Evolutionary conservation across 257 asterid species (phyloP).

Genomic region (Rhazya stricta): DNA sequence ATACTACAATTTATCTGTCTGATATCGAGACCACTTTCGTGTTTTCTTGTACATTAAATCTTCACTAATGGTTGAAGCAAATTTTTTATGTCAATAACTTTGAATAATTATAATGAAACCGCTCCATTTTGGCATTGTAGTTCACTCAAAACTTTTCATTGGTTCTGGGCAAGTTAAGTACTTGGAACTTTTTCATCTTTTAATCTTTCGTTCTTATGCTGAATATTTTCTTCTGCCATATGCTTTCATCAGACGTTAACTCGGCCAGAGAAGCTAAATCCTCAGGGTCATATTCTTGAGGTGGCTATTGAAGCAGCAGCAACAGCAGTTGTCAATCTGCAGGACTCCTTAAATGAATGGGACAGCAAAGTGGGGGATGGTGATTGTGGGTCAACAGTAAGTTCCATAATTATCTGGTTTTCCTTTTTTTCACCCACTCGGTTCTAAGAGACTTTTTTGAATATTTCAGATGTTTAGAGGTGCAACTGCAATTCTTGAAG

Average conservation of each 20-base stretch:
- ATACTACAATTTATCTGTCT: not conserved
- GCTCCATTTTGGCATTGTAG: not conserved
- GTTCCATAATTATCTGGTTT: constrained; percentile 26
- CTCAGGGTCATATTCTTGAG: constrained; percentile 66
- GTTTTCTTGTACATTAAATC: not conserved
- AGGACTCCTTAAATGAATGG: constrained; percentile 81
- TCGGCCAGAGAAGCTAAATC: constrained; percentile 64
- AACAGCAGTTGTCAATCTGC: constrained; percentile 53
- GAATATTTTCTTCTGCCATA: constrained; percentile 24
- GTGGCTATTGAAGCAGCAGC: constrained; percentile 92
- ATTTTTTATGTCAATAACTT: not conserved
- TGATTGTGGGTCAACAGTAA: constrained; percentile 96
- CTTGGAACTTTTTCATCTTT: not conserved
- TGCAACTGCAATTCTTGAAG: constrained; percentile 86
- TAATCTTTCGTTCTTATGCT: not conserved
- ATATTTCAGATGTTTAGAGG: constrained; percentile 77
- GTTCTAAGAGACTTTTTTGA: constrained; percentile 12
- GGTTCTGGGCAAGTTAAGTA: not conserved
- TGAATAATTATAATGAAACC: not conserved
- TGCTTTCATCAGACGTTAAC: constrained; percentile 44
- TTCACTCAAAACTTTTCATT: not conserved
- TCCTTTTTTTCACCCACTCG: constrained; percentile 8
- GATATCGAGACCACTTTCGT: too few species aligned
- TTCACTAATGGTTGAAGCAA: not conserved
- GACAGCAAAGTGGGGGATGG: constrained; percentile 98